These are phyloP conservation scores for Colletotrichum camelliae DNA, from an alignment of 2,329 filamentous ascomycete genomes.

Conservation along the genomic window DNA sequence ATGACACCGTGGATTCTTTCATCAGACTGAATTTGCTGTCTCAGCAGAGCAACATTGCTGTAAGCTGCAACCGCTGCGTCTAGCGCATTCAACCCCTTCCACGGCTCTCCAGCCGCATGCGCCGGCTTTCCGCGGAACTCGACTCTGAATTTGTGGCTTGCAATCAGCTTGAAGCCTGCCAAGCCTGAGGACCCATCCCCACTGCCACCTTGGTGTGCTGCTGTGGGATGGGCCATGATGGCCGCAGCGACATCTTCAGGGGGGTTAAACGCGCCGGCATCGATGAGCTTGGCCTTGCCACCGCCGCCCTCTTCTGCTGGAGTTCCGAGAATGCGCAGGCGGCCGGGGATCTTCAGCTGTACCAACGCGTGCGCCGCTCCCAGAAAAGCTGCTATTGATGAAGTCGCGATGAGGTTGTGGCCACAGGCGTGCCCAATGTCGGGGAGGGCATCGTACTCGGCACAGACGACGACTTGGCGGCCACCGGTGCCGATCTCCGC, in stretches of 20 bases:
- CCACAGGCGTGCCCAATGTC: conserved; percentile 52
- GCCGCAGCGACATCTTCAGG: conserved; percentile 37
- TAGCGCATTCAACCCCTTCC: conserved; percentile 42
- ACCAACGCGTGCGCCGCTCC: conserved; percentile 38
- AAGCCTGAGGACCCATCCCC: conserved; percentile 23
- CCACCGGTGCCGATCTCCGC: conserved; percentile 47
- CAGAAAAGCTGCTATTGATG: conserved; percentile 45
- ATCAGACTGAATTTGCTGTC: conserved; percentile 41
- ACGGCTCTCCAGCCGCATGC: conserved; percentile 40
- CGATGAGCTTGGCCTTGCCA: conserved; percentile 43
- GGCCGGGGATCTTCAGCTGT: conserved; percentile 33
- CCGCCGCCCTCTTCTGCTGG: conserved; percentile 49
- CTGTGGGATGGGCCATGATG: conserved; percentile 35
- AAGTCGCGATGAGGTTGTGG: conserved; percentile 50
- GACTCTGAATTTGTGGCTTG: conserved; percentile 35
- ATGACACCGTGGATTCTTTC: conserved; percentile 43
- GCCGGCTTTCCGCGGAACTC: conserved; percentile 38
- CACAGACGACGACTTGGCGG: conserved; percentile 45
- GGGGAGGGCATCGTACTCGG: conserved; percentile 54
- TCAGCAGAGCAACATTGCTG: conserved; percentile 38
- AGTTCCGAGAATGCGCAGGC: conserved; percentile 45
- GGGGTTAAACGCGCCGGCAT: conserved; percentile 33
- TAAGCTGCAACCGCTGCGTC: conserved; percentile 42
- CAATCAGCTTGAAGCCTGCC: conserved; percentile 34
- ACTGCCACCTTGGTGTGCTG: conserved; percentile 7